Conservation (phyloP, 2,329 filamentous ascomycete genomes). For the Aspergillus aculeatinus region DNA sequence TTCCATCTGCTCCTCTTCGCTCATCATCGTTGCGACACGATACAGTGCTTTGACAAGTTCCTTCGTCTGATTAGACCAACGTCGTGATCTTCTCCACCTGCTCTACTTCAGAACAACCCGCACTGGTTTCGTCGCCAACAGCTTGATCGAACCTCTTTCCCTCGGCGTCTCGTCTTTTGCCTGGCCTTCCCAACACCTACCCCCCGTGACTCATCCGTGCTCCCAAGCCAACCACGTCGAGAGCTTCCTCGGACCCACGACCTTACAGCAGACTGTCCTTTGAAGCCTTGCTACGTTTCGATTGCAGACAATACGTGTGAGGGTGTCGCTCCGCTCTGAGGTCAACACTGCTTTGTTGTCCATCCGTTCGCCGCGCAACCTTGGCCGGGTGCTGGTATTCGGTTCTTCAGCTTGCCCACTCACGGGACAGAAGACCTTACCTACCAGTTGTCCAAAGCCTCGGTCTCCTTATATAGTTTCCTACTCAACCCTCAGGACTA, state of each 20-base stretch:
- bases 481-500: slow-evolving; percentile 4
- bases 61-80: slow-evolving; percentile 7
- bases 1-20: slow-evolving; percentile 2
- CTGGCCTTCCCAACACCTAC: slow-evolving; percentile 16
- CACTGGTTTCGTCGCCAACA: slow-evolving; percentile 14
- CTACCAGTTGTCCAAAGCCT: slow-evolving; percentile 27
- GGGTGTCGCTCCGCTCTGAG: slow-evolving; percentile 9
- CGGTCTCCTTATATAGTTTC: slow-evolving; percentile 21
- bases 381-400: slow-evolving; percentile 27
- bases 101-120: slow-evolving; percentile 17
- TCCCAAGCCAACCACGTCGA: slow-evolving; percentile 16
- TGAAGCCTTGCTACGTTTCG: slow-evolving; percentile 19
- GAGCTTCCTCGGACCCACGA: slow-evolving; percentile 20
- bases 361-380: slow-evolving; percentile 15
- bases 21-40: slow-evolving; percentile 4
- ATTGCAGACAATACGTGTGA: slow-evolving; percentile 18
- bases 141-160: not conserved
- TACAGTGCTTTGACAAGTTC: slow-evolving; percentile 7
- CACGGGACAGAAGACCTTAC: slow-evolving; percentile 21
- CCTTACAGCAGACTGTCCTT: slow-evolving; percentile 4
- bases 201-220: slow-evolving; percentile 22
- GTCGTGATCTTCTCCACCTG: slow-evolving; percentile 13
- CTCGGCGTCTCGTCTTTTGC: slow-evolving; percentile 13
- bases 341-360: slow-evolving; percentile 20
- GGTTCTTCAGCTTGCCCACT: slow-evolving; percentile 22